Base-by-base conservation (phyloP, 371 early-diverging fungal genomes). In the Choanephora cucurbitarum region DNA sequence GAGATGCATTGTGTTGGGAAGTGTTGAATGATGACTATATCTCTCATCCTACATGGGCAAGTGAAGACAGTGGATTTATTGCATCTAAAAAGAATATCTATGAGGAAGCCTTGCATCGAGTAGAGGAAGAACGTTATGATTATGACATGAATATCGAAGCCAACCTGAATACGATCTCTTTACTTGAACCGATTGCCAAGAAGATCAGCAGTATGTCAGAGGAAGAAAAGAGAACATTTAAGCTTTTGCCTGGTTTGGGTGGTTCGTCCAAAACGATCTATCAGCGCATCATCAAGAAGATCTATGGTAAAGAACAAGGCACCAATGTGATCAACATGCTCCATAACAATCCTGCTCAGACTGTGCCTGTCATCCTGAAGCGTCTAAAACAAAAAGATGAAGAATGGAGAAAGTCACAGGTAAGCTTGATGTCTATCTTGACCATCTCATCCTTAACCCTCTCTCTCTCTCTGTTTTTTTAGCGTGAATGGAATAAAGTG, bases 11-110 rank as follows among this genome's bases (percentile, higher is more conserved):
- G 53, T 87, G 92, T 64, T 85, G 82, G 52, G 93, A 97, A 62
- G 98, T 99, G 0, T 71, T 99, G 23, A 99, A 99, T 72, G 94
- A 95, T 72, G 85, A 88, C 14, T 99, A 91, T 81, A 90, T 95
- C 1, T 92, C 94, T 0, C 95, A 94, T 75, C 99, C 99, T 0
- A 94, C 92, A 17, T 96, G 91, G 85, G 85, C 91, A 1, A 92
- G 93, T 51, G 99, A 99, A 73, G 97, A 95, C 44, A 89, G 89
- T 4, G 92, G 86, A 44, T 97, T 97, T 78, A 85, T 92, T 48
- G 88, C 93, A 42, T 91, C 92, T 66, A 93, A 94, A 62, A 97
- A 96, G 77, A 99, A 95, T 59, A 70, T 75, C 15, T 95, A 80
- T 63, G 99, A 99, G 69, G 99, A 99, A 65, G 87, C 89, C 4